Evolutionary conservation across 495 filamentous ascomycete genomes (phyloP).

Genomic region (Chlorociboria aeruginascens): DNA sequence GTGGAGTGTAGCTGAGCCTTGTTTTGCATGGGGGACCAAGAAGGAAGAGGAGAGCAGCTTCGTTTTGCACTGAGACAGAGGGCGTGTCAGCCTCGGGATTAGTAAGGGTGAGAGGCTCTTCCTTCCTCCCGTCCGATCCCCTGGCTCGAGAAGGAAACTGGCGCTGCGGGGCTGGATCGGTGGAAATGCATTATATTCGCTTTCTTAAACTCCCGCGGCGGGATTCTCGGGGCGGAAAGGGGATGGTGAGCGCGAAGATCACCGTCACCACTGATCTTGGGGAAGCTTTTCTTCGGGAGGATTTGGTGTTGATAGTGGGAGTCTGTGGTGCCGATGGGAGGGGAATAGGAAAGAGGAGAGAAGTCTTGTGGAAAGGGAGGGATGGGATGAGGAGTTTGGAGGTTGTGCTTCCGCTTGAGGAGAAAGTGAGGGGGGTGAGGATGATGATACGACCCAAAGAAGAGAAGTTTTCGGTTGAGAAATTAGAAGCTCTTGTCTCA

Average conservation of each 20-base stretch:
- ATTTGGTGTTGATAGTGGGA: conserved; percentile 39
- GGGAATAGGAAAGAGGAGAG: conserved; percentile 26
- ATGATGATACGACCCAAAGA: conserved; percentile 14
- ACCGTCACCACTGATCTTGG: conserved; percentile 88
- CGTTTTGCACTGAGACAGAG: neutral
- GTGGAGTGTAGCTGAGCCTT: neutral
- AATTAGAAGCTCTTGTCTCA: conserved; percentile 41
- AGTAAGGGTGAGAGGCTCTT: neutral
- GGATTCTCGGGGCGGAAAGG: conserved; percentile 1
- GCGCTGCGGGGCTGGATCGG: no score
- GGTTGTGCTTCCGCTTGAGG: conserved; percentile 1
- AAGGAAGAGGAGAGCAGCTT: neutral
- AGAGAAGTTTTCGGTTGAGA: conserved; percentile 6
- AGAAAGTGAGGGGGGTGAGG: neutral
- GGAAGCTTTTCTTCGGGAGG: conserved; percentile 65
- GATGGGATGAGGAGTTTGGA: conserved; percentile 18
- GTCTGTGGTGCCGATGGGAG: conserved; percentile 24
- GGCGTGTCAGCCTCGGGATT: neutral
- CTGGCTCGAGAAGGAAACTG: no score
- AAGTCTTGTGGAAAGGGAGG: conserved; percentile 35
- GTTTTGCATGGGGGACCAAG: neutral
- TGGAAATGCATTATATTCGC: conserved; percentile 60
- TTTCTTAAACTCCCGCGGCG: conserved; percentile 53
- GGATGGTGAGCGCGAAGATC: conserved; percentile 36
- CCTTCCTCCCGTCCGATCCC: neutral